Evolutionary conservation across 2,329 filamentous ascomycete species (phyloP), one percentile per base, ranked within the genome.

Genomic region (Ophiosphaerella narmari): DNA sequence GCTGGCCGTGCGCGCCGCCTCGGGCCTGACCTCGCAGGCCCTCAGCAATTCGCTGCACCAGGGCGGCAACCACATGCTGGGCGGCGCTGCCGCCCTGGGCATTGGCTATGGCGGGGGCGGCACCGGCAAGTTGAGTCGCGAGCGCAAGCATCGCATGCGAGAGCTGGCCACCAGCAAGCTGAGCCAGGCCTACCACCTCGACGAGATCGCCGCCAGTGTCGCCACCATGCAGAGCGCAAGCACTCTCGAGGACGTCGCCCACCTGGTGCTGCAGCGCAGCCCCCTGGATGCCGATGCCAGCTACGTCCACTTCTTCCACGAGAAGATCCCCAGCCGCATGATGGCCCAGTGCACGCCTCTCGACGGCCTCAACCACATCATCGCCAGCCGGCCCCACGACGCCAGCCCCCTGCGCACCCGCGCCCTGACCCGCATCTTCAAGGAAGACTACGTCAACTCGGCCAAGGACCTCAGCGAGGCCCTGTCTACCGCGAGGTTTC

Each of bases 231-330:
- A 93, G 74, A 86, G 86, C 47, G 85, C 89, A 1, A 89, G 87
- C 14, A 85, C 87, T 0, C 76, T 95, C 11, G 89, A 94, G 62
- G 87, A 90, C 50, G 87, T 94, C 2, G 89, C 87, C 2, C 80
- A 82, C 5, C 77, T 88, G 54, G 90, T 95, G 29, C 74, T 94
- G 54, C 85, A 89, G 68, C 80, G 89, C 53, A 86, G 83, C 52
- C 79, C 84, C n/a, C 70, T 80, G 43, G 86, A 91, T 65, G 74
- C 79, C 37, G 88, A 94, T 65, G 90, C 89, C 24, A 88, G 87
- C 71, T 94, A 94, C 68, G 90, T 94, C n/a, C 88, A 94, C 68
- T 94, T 93, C 75, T 95, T 95, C 72, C 89, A 93, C 74, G 89
- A 95, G 74, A 94, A 93, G 81, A 92, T 94, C 23, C 88, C 89